Base-by-base conservation (phyloP, 352 stramenopile species). In the Peronospora farinosa region DNA sequence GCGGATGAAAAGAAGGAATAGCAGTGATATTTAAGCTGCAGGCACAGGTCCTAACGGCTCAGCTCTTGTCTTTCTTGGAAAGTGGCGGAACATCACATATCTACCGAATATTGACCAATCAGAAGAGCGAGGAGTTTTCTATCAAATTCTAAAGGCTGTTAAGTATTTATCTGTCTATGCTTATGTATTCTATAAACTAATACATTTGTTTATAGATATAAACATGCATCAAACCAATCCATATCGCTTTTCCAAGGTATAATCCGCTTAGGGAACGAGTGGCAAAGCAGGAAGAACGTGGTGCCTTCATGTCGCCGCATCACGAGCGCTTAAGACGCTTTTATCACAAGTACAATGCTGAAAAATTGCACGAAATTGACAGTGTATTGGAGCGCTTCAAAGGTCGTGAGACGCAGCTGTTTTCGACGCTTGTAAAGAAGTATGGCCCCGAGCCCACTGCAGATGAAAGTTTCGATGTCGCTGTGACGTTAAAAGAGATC, bases 361-460 rank as follows among this genome's bases (percentile, higher is more conserved):
- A 88, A 54, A 92, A 92, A 73, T 62, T 88, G 57, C 63, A 87
- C 39, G 81, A 92, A 60, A 82, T 89, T 42, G 76, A 92, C n/a
- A 69, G 77, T 37, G 72, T 88, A 53, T 57, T 92, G 47, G 78
- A 88, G 64, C 78, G 77, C 23, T 92, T 86, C 54, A 84, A 84
- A 54, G 81, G 81, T 16, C 84, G 80, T 39, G 81, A 92, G 69
- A 46, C 62, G 17, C 57, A 78, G 60, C 63, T 92, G 32, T 92
- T 92, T 58, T 72, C 58, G 42, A 69, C 74, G 46, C 72, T 92
- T 4, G 69, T 81, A 41, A 88, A 88, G 72, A 92, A 92, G 64
- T 92, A 92, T 60, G 81, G 80, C 0, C 67, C 80, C 0, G 80
- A 91, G 37, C 80, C 80, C n/a, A 65, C 64, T 35, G 66, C 57